Percentiles rank a stretch among this genome's conserved stretches.
phyloP scores from a whole-genome alignment of 1,139 yeast species.

The Hansenula lynferdii region DNA sequence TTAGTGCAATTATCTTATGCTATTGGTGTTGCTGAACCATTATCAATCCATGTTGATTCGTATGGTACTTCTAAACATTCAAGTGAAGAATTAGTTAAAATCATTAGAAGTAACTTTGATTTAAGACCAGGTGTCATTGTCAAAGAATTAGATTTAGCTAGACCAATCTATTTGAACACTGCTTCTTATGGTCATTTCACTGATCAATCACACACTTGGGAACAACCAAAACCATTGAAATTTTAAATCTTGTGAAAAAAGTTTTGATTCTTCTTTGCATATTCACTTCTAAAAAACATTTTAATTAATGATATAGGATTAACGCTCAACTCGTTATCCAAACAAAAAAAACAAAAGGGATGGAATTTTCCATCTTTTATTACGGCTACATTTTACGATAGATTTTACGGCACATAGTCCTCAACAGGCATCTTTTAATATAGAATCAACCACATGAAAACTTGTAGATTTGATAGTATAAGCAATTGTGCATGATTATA shows the following conservation, averaged over 20 bases:
- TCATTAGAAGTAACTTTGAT: constrained; percentile 92
- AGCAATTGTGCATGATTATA: not conserved
- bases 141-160: constrained; percentile 92
- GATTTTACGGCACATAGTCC: constrained; percentile 3
- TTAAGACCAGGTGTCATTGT: constrained; percentile 99
- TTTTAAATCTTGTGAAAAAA: too few relatives aligned
- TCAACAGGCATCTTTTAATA: constrained; percentile 1
- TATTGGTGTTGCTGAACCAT: constrained; percentile 99
- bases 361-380: not conserved
- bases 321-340: constrained; percentile 2
- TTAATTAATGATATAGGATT: not conserved
- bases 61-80: constrained; percentile 94
- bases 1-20: constrained; percentile 99
- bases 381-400: constrained; percentile 2
- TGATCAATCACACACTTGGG: constrained; percentile 98
- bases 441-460: not conserved
- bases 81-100: constrained; percentile 84
- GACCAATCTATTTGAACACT: constrained; percentile 98
- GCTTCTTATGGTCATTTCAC: constrained; percentile 99
- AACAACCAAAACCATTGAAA: constrained; percentile 87
- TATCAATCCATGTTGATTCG: constrained; percentile 94
- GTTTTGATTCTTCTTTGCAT: constrained; percentile 1
- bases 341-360: not conserved
- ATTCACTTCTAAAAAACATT: not conserved
- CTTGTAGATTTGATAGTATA: not conserved